phyloP scores from a whole-genome alignment of 257 asterid genomes.

The Solanum gandarillasii region DNA sequence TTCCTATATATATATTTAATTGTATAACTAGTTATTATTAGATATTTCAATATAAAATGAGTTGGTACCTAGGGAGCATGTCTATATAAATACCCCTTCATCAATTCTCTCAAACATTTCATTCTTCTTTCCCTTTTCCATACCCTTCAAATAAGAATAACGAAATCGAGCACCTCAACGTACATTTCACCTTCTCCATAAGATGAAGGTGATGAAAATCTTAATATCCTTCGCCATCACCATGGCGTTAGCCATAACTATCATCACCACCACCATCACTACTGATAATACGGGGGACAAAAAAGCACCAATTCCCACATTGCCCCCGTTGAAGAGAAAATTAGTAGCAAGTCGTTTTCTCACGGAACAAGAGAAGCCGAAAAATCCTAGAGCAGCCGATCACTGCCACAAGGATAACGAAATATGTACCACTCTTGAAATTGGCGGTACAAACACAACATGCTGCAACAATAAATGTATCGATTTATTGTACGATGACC shows the following conservation, averaged over 20 bases:
- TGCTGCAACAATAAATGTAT: conserved; percentile 63
- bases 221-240: conserved; percentile 6
- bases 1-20: too few species aligned
- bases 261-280: background rate
- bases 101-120: background rate
- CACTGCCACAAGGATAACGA: conserved; percentile 43
- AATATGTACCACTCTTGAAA: conserved; percentile 3
- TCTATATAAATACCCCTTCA: background rate
- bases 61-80: background rate
- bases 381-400: conserved; percentile 50
- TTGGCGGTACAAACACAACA: conserved; percentile 31
- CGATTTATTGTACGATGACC: conserved; percentile 23
- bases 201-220: conserved; percentile 13
- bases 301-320: background rate
- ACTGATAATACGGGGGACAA: background rate
- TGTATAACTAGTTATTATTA: too few species aligned
- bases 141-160: background rate
- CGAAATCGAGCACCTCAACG: background rate
- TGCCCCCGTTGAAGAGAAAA: background rate
- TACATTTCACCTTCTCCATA: background rate
- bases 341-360: conserved; percentile 37
- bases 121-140: background rate
- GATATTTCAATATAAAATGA: background rate
- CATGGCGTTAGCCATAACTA: background rate
- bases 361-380: background rate